Percentiles rank a stretch among this genome's conserved stretches.
Evolutionary conservation across 202 grass and related monocot species (phyloP).

Genomic region (Panicum virgatum): DNA sequence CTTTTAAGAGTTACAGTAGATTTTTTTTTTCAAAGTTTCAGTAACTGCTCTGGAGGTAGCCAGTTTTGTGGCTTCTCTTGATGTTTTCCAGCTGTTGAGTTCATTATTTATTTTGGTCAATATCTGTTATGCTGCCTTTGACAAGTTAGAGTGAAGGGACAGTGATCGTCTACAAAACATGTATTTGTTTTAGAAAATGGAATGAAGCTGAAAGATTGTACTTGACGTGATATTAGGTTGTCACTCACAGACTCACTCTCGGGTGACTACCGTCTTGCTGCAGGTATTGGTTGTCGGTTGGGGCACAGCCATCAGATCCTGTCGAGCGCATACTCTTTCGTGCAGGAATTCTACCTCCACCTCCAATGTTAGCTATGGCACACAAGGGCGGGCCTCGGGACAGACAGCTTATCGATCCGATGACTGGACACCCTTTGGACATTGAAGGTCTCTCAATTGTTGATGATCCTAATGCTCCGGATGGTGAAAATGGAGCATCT

Average conservation of each 20-base stretch:
- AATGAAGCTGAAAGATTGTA: background rate
- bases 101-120: background rate
- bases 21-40: background rate
- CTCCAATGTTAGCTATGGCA: constrained; percentile 69
- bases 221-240: background rate
- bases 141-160: background rate
- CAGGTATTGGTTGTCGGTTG: constrained; percentile 91
- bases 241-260: background rate
- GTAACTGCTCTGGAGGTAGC: background rate
- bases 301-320: constrained; percentile 86
- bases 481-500: background rate
- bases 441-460: constrained; percentile 9
- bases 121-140: background rate
- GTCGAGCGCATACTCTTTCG: constrained; percentile 79
- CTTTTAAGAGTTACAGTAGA: constrained; percentile 4
- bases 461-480: constrained; percentile 3
- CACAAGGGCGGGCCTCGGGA: constrained; percentile 67
- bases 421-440: constrained; percentile 56
- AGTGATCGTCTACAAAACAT: background rate
- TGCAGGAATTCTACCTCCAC: constrained; percentile 75
- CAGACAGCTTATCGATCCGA: constrained; percentile 49
- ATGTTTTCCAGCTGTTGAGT: background rate
- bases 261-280: background rate
- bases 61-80: background rate
- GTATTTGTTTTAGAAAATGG: background rate